Percentiles rank a stretch among this genome's conserved stretches.
Conservation (phyloP, 1,139 yeast species). For the Arxiozyma telluris region DNA sequence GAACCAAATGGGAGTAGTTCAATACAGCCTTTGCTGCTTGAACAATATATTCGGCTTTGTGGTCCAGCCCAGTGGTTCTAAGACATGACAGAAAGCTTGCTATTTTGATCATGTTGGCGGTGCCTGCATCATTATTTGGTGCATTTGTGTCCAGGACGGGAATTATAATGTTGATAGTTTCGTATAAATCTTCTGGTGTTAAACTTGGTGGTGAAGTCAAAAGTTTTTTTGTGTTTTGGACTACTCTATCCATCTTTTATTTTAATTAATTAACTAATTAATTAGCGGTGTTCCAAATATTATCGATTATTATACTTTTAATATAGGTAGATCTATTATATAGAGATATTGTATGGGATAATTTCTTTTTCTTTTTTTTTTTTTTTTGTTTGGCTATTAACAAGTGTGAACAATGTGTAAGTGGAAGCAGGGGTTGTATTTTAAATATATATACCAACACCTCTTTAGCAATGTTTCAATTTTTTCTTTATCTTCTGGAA, state of each 20-base stretch:
- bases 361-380: too few species aligned
- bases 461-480: too few species aligned
- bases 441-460: too few species aligned
- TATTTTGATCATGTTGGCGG: constrained; percentile 39
- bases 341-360: too few species aligned
- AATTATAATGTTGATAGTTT: constrained; percentile 19
- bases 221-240: constrained; percentile 21
- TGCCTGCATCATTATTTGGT: not conserved
- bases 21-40: constrained; percentile 69
- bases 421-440: too few species aligned
- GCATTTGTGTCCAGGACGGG: constrained; percentile 9
- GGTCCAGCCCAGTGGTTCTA: constrained; percentile 69
- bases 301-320: too few species aligned
- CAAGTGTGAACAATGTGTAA: too few species aligned
- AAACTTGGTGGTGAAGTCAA: constrained; percentile 19
- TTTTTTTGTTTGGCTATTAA: too few species aligned
- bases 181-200: constrained; percentile 22
- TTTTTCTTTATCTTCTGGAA: not conserved
- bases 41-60: constrained; percentile 70
- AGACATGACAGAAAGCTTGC: constrained; percentile 75
- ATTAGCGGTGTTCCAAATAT: too few species aligned
- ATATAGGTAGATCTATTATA: too few species aligned
- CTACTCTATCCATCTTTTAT: constrained; percentile 3
- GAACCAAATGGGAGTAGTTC: constrained; percentile 50
- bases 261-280: too few species aligned